Base-by-base conservation (phyloP, 1,284 basidiomycete species). In the Sphaerobolus stellatus region DNA sequence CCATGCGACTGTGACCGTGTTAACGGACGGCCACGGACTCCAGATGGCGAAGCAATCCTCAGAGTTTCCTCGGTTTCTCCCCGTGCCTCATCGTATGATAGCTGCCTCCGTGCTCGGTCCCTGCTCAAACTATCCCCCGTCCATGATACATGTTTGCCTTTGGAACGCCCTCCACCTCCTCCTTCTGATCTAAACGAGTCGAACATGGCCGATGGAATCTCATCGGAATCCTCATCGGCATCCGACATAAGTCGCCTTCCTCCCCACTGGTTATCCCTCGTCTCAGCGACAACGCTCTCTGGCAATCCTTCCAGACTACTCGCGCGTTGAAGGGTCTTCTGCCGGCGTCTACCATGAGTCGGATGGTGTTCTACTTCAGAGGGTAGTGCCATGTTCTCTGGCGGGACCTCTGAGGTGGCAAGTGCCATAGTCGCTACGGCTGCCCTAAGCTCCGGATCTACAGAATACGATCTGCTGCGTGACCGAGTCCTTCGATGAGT, bases 71-170 rank as follows among this genome's bases (percentile, higher is more conserved):
- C 16, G 16, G 38, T 24, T 30, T 29, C 36, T 20, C 22, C 48
- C 33, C 20, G 18, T 27, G 16, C 27, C 29, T 22, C 20, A 30
- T 40, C 40, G 18, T 16, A n/a, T 34, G 5, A 25, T 29, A 18
- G 13, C 4, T 43, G 41, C n/a, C 14, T 33, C 22, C 24, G 33
- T 11, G 27, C 31, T 30, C 29, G 13, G 16, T 48, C 27, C 13
- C 53, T 11, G 36, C 48, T 24, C 13, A 30, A 9, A 20, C 48
- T 50, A 59, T 88, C 86, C 43, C 73, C 78, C 61, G 82, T 87
- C 86, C 84, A 89, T 0, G 81, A 82, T 3, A 87, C 78, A 27
- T 76, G 78, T 64, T 82, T 85, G 51, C 75, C 71, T 20, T 74
- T 67, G 14, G 72, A 70, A 14, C 72, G 71, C 3, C 79, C 80